phyloP scores from a whole-genome alignment of 2,329 filamentous ascomycete species.

The Colletotrichum cuscutae region DNA sequence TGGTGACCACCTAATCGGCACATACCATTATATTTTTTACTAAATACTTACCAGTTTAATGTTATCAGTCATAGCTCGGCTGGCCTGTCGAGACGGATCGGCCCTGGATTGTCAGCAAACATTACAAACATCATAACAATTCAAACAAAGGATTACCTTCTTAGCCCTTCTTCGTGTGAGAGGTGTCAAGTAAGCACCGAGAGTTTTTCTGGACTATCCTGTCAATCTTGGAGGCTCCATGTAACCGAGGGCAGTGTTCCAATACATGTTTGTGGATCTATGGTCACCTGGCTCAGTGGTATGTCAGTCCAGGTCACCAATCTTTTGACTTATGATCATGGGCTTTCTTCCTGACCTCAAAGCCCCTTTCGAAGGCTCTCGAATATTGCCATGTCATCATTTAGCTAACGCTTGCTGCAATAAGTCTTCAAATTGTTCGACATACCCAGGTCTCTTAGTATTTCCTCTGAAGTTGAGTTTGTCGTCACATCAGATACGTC shows the following conservation, averaged over 20 bases:
- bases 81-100: background rate
- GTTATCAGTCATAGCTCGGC: constrained; percentile 5
- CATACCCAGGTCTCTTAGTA: background rate
- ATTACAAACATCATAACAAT: background rate
- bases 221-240: background rate
- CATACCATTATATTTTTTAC: background rate
- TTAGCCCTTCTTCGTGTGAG: background rate
- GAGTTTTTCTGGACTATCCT: background rate
- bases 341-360: background rate
- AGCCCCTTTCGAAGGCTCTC: background rate
- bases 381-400: background rate
- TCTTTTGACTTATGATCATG: background rate
- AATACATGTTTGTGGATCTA: background rate
- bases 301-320: background rate
- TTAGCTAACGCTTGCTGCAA: background rate
- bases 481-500: background rate
- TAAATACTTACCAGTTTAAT: constrained; percentile 29
- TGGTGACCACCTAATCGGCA: background rate
- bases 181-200: background rate
- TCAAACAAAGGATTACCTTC: background rate
- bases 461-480: background rate
- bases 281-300: background rate
- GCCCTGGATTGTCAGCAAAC: background rate
- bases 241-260: background rate
- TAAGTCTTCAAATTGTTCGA: background rate